These are phyloP conservation scores for Trametopsis cervina DNA, from an alignment of 768 basidiomycete genomes.

Conservation along the genomic window DNA sequence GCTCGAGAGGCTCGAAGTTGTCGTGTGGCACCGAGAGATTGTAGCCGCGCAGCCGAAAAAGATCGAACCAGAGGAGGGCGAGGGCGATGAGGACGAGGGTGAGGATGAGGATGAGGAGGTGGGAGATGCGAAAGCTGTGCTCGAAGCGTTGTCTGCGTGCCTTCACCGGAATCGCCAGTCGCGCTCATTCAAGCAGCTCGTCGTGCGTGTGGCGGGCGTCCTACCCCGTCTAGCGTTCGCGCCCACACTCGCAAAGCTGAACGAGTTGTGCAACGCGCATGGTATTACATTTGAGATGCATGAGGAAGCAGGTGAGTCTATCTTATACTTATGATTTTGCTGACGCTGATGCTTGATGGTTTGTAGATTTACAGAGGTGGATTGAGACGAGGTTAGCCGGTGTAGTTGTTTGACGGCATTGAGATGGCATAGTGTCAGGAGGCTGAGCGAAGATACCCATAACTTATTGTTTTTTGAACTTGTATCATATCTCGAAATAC, in stretches of 20 bases:
- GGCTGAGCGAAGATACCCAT: too few species aligned
- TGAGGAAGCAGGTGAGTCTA: too few species aligned
- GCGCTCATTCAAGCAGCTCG: slow-evolving; percentile 6
- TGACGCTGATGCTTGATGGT: too few species aligned
- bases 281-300: background rate
- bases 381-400: too few species aligned
- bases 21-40: background rate
- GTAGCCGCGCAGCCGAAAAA: background rate
- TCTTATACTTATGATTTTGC: too few species aligned
- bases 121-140: slow-evolving; percentile 2
- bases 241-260: background rate
- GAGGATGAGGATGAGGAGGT: background rate
- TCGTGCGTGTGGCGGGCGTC: background rate
- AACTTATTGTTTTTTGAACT: too few species aligned
- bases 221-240: background rate
- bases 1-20: slow-evolving; percentile 6
- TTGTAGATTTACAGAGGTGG: too few species aligned
- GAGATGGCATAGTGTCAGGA: too few species aligned
- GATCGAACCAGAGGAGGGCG: background rate
- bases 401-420: too few species aligned
- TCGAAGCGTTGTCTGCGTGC: slow-evolving; percentile 4
- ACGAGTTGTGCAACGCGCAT: slow-evolving; percentile 1
- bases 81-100: background rate
- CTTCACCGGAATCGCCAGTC: slow-evolving; percentile 10
- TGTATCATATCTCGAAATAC: too few species aligned